A percentile compares a stretch with the other conserved stretches of the same genome.
Conservation (phyloP, 1,284 basidiomycete genomes). For the Ustilago nuda region DNA sequence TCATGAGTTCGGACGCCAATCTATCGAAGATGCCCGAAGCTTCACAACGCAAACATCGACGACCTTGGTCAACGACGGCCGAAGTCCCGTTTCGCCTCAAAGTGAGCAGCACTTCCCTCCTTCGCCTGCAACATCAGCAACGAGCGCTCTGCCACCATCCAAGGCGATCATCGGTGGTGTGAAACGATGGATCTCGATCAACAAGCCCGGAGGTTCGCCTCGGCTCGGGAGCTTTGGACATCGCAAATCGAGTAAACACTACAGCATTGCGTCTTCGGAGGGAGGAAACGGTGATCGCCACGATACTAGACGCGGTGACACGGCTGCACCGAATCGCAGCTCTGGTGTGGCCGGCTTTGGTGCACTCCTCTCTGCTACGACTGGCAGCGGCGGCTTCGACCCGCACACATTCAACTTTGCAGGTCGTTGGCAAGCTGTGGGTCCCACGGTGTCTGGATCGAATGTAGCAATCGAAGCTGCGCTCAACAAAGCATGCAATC, state of each 20-base stretch:
- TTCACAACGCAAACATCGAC: constrained; percentile 24
- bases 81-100: constrained; percentile 29
- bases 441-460: constrained; percentile 26
- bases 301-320: constrained; percentile 11
- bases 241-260: constrained; percentile 28
- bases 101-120: constrained; percentile 12
- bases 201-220: constrained; percentile 32
- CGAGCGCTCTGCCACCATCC: constrained; percentile 27
- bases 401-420: constrained; percentile 52
- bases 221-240: constrained; percentile 10
- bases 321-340: constrained; percentile 9
- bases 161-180: constrained; percentile 61
- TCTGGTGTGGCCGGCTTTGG: background rate
- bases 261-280: constrained; percentile 34
- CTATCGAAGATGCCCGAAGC: constrained; percentile 29
- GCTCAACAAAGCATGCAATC: constrained; percentile 44
- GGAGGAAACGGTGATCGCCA: constrained; percentile 20
- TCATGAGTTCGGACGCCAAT: constrained; percentile 21
- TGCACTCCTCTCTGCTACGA: background rate
- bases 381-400: constrained; percentile 24
- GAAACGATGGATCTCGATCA: constrained; percentile 59
- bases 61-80: constrained; percentile 25
- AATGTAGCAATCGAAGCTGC: constrained; percentile 46
- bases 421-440: constrained; percentile 42
- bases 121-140: constrained; percentile 13